These are phyloP conservation scores for Peronospora farinosa DNA, from an alignment of 352 stramenopile species.

Conservation along the genomic window DNA sequence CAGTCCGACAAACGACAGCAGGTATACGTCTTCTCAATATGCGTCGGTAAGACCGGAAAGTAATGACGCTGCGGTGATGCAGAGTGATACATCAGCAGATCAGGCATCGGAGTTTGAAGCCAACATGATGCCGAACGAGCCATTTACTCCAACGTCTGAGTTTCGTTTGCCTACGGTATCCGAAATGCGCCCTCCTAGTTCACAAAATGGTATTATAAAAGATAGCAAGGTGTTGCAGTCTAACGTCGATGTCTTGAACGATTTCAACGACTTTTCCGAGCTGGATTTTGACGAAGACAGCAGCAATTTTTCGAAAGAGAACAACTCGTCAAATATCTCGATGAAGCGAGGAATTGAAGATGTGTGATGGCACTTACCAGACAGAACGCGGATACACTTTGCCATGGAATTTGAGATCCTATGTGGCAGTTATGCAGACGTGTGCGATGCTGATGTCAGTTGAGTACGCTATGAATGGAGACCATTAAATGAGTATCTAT, in stretches of 20 bases:
- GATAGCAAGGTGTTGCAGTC: conserved; percentile 22
- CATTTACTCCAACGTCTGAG: conserved; percentile 7
- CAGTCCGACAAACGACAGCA: conserved; percentile 3
- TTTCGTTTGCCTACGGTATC: conserved; percentile 12
- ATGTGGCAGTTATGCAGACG: conserved; percentile 1
- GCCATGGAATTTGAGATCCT: conserved; percentile 5
- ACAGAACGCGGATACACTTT: conserved; percentile 17
- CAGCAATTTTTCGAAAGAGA: conserved; percentile 59
- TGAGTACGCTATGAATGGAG: conserved; percentile 10
- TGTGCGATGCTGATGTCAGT: not conserved
- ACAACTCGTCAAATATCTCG: conserved; percentile 39
- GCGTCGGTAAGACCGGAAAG: conserved; percentile 2
- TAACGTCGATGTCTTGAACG: conserved; percentile 58
- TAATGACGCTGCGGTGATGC: not conserved
- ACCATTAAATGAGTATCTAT: conserved; percentile 5
- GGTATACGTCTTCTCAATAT: conserved; percentile 6
- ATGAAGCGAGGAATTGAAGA: conserved; percentile 65
- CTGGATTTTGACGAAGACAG: conserved; percentile 67
- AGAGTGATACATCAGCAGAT: conserved; percentile 5
- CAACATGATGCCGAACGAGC: conserved; percentile 10
- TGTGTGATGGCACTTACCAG: conserved; percentile 30
- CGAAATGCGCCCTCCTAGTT: conserved; percentile 13
- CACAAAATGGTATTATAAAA: conserved; percentile 2
- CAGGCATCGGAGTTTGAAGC: conserved; percentile 12
- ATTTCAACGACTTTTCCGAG: conserved; percentile 69